Evolutionary conservation across 2,329 filamentous ascomycete species (phyloP), one percentile per base, ranked within the genome.

Genomic region (Pseudomassariella vexata): DNA sequence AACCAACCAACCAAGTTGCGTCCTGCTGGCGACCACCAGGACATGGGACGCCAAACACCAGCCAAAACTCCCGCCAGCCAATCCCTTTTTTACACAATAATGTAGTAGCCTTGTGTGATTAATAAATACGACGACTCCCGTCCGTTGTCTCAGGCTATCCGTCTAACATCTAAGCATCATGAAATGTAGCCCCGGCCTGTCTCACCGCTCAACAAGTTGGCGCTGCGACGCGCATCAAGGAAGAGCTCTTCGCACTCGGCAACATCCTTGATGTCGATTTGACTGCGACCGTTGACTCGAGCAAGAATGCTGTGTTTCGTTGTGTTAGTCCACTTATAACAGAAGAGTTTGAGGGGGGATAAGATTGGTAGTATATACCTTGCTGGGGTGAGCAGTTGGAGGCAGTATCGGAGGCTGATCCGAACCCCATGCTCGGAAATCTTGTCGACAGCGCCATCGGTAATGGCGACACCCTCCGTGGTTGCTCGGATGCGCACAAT

Each of bases 391-490:
- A 98, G 70, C 46, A 98, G 65, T 64, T 96, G 92, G 55, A 98
- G 67, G 46, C 89, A 90, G 65, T 98, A 98, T 46, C 92, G 72
- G 62, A 98, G 62, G 57, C 85, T 94, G 53, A 95, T 88, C 48
- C 82, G 83, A 50, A 86, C 86, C 45, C 92, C 92, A 48, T 94
- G 82, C 52, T 85, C 77, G 24, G 87, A 77, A 49, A 98, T 79
- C 65, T 86, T 92, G 48, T 92, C 83, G 38, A 96, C 73, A 17
- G 92, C 92, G 14, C 79, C 76, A 30, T 94, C 86, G 24, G 78
- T 80, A 44, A 96, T 79, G 41, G 76, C 71, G 26, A 95, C 78
- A 29, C 78, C 77, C 63, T 95, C 89, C 7, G 84, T 90, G 43
- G 80, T 79, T 23, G 87, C 79, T 30, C 92, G 82, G 49, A 94